These are phyloP conservation scores for Pelagophyceae sp. DNA, from an alignment of 352 stramenopile genomes.

Conservation along the genomic window DNA sequence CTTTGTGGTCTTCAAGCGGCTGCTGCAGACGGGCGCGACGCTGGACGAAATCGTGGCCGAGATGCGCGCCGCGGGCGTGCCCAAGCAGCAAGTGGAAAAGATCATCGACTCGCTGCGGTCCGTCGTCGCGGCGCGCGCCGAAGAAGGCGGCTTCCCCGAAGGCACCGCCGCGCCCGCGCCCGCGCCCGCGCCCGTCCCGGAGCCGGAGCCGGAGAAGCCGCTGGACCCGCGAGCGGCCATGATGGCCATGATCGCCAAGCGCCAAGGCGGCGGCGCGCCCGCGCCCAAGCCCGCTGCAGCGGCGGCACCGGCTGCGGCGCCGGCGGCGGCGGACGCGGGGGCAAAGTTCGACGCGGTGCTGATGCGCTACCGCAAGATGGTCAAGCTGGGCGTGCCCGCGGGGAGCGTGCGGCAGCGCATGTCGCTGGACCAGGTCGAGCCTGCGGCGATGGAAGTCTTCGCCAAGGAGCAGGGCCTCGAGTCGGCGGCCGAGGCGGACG, in stretches of 20 bases:
- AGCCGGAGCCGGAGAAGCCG: no score
- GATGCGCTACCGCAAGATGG: constrained; percentile 4
- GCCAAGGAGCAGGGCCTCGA: not conserved
- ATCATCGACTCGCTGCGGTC: constrained; percentile 7
- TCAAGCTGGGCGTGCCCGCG: constrained; percentile 11
- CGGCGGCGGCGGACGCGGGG: not conserved
- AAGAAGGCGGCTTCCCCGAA: not conserved
- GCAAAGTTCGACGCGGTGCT: not conserved
- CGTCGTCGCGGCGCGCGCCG: not conserved
- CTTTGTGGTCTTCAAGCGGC: constrained; percentile 16
- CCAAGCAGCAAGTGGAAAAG: not conserved
- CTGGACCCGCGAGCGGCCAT: not conserved
- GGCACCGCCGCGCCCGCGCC: not conserved
- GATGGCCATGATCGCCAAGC: not conserved
- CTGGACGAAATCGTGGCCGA: constrained; percentile 16
- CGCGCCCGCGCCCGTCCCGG: not conserved
- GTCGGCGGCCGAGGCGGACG: not conserved
- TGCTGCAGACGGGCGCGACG: constrained; percentile 14
- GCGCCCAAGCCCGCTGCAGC: not conserved
- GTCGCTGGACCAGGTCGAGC: constrained; percentile 3
- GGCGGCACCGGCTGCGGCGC: not conserved
- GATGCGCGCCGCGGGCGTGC: constrained; percentile 13
- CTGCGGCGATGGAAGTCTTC: not conserved
- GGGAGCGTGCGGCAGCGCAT: constrained; percentile 10
- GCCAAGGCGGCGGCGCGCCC: not conserved